Base-by-base conservation (phyloP, 257 asterid genomes). In the Apocynum venetum region DNA sequence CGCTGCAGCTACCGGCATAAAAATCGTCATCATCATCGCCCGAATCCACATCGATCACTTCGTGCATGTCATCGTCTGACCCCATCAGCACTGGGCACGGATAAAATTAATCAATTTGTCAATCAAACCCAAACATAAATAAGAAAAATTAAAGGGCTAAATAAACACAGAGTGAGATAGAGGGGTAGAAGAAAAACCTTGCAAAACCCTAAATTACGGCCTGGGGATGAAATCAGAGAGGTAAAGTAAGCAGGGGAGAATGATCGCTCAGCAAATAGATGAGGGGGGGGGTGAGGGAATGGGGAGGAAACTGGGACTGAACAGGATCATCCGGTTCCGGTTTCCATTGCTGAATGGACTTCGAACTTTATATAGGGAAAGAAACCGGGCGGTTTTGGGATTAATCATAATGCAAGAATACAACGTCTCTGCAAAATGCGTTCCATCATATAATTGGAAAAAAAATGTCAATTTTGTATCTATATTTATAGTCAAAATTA, bases 41-140 rank as follows among this genome's bases (percentile, higher is more conserved):
- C n/a, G 75, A 79, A 35, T 79, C 78, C 67, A 65, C 36, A 19
- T 7, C 68, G 75, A 79, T 65, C 71, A 55, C 78, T 43, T 73
- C 74, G 51, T 13, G 75, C 44, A 14, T 15, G 20, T 40, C 60
- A 7, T 41, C 48, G 2, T 52, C 61, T 12, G 46, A 51, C 4
- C 55, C 53, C 73, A 76, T 65, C 38, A 63, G 15, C 52, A 38
- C 73, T 40, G 14, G 1, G 52, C 5, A 41, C 17, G 0, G 74
- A 41, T 25, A 52, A 76, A 65, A 64, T 8, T 49, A 61, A 73
- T 59, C 43, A 75, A 75, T 25, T 61, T 46, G 65, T 8, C 55
- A 40, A 52, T 8, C 53, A 55, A 51, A 41, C 46, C 17, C 43
- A 6, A 15, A 60, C 0, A 9, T 9, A 43, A 56, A 20, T 2